Percentiles rank a stretch among this genome's conserved stretches.
These are phyloP conservation scores for Ascochyta pisi DNA, from an alignment of 2,329 filamentous ascomycete species.

Conservation along the genomic window DNA sequence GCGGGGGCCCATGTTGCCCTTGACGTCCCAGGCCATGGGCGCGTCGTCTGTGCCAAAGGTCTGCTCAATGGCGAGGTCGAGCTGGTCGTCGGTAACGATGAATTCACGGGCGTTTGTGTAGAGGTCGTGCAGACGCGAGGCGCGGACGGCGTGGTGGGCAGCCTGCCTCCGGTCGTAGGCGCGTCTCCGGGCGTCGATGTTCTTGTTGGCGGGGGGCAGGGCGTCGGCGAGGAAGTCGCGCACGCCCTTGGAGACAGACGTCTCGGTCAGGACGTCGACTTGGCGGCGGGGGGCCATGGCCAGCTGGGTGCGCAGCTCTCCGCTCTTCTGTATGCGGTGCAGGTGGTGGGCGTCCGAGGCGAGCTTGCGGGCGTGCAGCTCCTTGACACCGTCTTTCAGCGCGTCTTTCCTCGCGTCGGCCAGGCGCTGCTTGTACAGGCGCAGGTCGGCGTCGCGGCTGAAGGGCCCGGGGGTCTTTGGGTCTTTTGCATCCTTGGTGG, in stretches of 20 bases:
- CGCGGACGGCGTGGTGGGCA: conserved; percentile 65
- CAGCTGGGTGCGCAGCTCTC: conserved; percentile 58
- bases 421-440: conserved; percentile 74
- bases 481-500: conserved; percentile 62
- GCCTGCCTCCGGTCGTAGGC: conserved; percentile 53
- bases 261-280: conserved; percentile 57
- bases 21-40: conserved; percentile 50
- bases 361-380: conserved; percentile 63
- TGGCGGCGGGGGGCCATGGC: conserved; percentile 71
- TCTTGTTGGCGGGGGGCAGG: conserved; percentile 37
- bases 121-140: conserved; percentile 79
- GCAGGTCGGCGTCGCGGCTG: conserved; percentile 56
- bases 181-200: conserved; percentile 38
- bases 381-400: conserved; percentile 72
- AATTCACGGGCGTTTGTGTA: conserved; percentile 90
- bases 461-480: conserved; percentile 44
- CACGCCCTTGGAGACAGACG: conserved; percentile 39
- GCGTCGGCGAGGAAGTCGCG: conserved; percentile 45
- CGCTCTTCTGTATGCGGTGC: conserved; percentile 36
- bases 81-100: conserved; percentile 80
- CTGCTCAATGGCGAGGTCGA: conserved; percentile 74
- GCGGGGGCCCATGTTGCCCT: conserved; percentile 28
- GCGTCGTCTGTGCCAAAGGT: conserved; percentile 71
- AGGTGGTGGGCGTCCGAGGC: conserved; percentile 30
- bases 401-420: conserved; percentile 74